Evolutionary conservation across 257 asterid genomes (phyloP), one percentile per base, ranked within the genome.

Genomic region (Plectranthus barbatus): DNA sequence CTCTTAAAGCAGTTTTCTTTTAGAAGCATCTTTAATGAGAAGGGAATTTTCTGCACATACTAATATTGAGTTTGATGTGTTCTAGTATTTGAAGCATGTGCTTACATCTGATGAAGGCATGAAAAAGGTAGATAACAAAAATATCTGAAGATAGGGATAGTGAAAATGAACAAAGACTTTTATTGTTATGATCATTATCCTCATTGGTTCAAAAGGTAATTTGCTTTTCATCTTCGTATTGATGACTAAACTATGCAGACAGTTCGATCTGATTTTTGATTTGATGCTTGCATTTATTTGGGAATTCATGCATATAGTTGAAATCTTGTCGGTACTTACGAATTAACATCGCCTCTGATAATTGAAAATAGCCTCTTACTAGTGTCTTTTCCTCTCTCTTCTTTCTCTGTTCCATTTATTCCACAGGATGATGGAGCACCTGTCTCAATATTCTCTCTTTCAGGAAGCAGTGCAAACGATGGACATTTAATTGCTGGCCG

Each of bases 401-500:
- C 33, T 57, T 20, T 17, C 7, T 21, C 13, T 56, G 23, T 58
- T 18, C 44, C 44, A 58, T 58, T 60, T 50, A 64, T 73, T 56
- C 44, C 37, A 71, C 83, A 90, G 99, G 99, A 89, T 41, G 99
- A 93, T 51, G 99, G 99, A 64, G 72, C 96, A 66, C 91, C 96
- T 68, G 99, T 93, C 68, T 93, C 99, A 46, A 76, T 93, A 70
- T 93, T 93, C 76, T 80, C 95, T 76, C 95, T 93, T 72, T 83
- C 95, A 24, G 99, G 97, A 68, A 89, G 86, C 74, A 86, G 71
- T 62, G 80, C 84, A 7, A 90, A 73, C 39, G 99, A 93, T 77
- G 97, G 94, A 6, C 99, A 86, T 80, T 80, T 93, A 71, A 82
- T 80, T 79, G 99, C 99, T 70, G 99, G 96, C 12, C 96, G 99